A percentile compares a stretch with the other conserved stretches of the same genome.
Evolutionary conservation across 1,284 basidiomycete genomes (phyloP).

Genomic region (Cryptococcus sp.): DNA sequence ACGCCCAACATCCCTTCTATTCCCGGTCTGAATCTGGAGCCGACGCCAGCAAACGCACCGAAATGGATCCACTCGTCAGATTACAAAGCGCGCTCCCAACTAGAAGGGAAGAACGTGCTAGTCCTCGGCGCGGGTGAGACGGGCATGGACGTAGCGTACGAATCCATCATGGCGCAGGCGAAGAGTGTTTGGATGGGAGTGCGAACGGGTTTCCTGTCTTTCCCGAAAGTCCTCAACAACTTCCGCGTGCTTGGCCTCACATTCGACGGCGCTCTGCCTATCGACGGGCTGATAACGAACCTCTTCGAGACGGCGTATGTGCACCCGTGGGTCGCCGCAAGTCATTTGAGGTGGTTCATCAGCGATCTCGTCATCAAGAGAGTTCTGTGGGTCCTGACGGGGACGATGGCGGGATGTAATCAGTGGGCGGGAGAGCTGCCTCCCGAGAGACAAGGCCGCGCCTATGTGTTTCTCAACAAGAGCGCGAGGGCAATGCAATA

Average conservation of each 20-base stretch:
- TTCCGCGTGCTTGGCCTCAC: slow-evolving; percentile 62
- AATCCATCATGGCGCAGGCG: slow-evolving; percentile 61
- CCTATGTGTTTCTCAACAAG: slow-evolving; percentile 56
- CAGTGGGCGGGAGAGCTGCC: slow-evolving; percentile 69
- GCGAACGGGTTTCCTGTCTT: slow-evolving; percentile 61
- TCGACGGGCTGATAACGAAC: slow-evolving; percentile 57
- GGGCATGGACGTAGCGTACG: slow-evolving; percentile 65
- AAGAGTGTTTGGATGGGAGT: slow-evolving; percentile 63
- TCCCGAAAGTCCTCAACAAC: slow-evolving; percentile 67
- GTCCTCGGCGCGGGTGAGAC: slow-evolving; percentile 68
- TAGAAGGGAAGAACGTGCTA: slow-evolving; percentile 59
- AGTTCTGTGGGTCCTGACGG: slow-evolving; percentile 65
- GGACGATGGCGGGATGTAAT: slow-evolving; percentile 65
- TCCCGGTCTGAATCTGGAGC: slow-evolving; percentile 56
- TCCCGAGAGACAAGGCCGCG: slow-evolving; percentile 63
- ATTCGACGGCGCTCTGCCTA: slow-evolving; percentile 60
- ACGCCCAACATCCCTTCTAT: slow-evolving; percentile 59
- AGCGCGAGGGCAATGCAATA: slow-evolving; percentile 61
- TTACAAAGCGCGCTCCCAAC: slow-evolving; percentile 60
- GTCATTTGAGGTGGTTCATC: slow-evolving; percentile 66
- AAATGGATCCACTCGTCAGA: slow-evolving; percentile 59
- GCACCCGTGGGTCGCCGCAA: slow-evolving; percentile 61
- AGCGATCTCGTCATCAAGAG: slow-evolving; percentile 67
- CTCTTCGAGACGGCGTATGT: slow-evolving; percentile 51
- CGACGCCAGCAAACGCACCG: slow-evolving; percentile 39